Base-by-base conservation (phyloP, 495 filamentous ascomycete genomes). In the Penicillium parvum region DNA sequence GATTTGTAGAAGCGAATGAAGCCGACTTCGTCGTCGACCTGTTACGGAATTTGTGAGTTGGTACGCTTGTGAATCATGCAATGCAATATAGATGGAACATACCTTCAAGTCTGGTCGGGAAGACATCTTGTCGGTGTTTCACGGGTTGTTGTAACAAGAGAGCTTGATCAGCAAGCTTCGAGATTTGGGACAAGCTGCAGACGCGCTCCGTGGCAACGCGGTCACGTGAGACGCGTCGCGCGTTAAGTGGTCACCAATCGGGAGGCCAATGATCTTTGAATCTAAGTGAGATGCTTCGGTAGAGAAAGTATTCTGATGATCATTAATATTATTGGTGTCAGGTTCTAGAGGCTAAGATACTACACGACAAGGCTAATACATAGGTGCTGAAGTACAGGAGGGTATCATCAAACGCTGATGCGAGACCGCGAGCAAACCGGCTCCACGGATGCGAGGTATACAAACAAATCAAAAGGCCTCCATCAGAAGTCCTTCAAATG, bases 1-100 rank as follows among this genome's bases (percentile, higher is more conserved):
- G 77, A 82, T 45, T 88, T 88, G 73, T 89, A 98, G 72, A 91
- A 95, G 26, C 83, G 83, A 62, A 96, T 96, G 71, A 98, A 97
- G 47, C 90, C 86, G 57, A 81, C 79, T 74, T 98, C 92, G 62
- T 98, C 92, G 54, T 98, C 92, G 52, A 96, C 85, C 88, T 94
- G 38, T 10, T 3, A 32, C 6, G 15, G 16, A 9, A 35, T 7
- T 7, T 1, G 16, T 44, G 36, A 37, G 32, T 29, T 10, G 21
- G 10, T 28, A 2, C 14, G 14, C 12, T 17, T 11, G 18, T 5
- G 14, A 9, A 3, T 9, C 2, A 19, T 3, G 18, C 14, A 26
- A 8, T 17, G 26, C 19, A 7, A 30, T n/a, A 14, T 7, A 0
- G 15, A 11, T 11, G 7, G 3, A 5, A 2, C 34, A 46, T 67